A percentile compares a stretch with the other conserved stretches of the same genome.
phyloP scores from a whole-genome alignment of 768 basidiomycete genomes.

The Amanita polypyramis region DNA sequence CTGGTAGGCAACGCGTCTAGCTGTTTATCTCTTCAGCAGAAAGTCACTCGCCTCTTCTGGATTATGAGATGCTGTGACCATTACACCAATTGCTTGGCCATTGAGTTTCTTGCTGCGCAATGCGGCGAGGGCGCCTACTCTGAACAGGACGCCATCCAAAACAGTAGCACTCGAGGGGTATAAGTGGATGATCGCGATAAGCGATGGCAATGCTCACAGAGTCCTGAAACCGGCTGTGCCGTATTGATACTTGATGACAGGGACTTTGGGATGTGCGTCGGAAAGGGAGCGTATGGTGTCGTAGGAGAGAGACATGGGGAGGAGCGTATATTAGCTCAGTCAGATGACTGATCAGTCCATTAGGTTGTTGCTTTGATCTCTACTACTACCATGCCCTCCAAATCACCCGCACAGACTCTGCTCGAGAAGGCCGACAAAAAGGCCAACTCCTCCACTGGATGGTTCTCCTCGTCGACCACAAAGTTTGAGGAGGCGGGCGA shows the following conservation, averaged over 20 bases:
- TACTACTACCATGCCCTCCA: slow-evolving; percentile 46
- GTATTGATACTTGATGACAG: slow-evolving; percentile 65
- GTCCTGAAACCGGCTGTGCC: slow-evolving; percentile 95
- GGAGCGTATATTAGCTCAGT: slow-evolving; percentile 12
- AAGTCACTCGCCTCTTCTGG: slow-evolving; percentile 71
- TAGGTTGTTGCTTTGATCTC: slow-evolving; percentile 10
- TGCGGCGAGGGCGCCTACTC: slow-evolving; percentile 83
- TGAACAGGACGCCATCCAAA: slow-evolving; percentile 88
- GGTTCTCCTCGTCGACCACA: slow-evolving; percentile 77
- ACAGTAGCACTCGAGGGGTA: slow-evolving; percentile 39
- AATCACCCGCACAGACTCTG: slow-evolving; percentile 66
- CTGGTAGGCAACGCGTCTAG: slow-evolving; percentile 27
- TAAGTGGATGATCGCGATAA: slow-evolving; percentile 9
- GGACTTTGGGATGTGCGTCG: slow-evolving; percentile 64
- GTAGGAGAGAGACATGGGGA: slow-evolving; percentile 20
- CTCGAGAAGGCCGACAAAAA: slow-evolving; percentile 93
- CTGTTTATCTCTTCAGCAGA: slow-evolving; percentile 1
- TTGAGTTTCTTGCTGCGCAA: slow-evolving; percentile 87
- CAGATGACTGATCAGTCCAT: slow-evolving; percentile 11
- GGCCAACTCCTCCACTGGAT: slow-evolving; percentile 68
- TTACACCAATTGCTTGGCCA: slow-evolving; percentile 89
- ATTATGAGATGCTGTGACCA: slow-evolving; percentile 99
- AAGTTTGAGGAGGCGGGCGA: slow-evolving; percentile 97
- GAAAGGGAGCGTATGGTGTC: slow-evolving; percentile 38
- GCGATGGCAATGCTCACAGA: slow-evolving; percentile 40